Evolutionary conservation across 306 rosid genomes (phyloP).

Genomic region (Cucurbita argyrosperma): DNA sequence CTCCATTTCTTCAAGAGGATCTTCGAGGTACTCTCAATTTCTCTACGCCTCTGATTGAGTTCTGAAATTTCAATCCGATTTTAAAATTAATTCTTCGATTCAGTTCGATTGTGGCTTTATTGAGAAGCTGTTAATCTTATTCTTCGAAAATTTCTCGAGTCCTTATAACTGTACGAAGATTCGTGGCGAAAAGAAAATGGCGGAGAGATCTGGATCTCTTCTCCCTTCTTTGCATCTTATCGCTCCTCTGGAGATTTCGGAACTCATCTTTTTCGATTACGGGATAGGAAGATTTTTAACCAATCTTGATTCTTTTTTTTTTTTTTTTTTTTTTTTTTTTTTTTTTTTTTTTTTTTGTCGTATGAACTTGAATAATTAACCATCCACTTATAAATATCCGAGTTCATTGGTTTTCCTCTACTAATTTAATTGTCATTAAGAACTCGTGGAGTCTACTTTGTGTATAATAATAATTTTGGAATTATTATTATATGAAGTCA

Average conservation of each 20-base stretch:
- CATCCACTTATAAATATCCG: background rate
- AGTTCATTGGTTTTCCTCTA: background rate
- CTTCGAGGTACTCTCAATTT: slow-evolving; percentile 33
- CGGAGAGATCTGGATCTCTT: background rate
- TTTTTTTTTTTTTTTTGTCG: background rate
- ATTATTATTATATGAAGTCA: background rate
- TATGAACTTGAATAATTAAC: background rate
- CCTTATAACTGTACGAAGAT: background rate
- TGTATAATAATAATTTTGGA: background rate
- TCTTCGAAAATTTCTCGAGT: background rate
- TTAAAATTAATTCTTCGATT: background rate
- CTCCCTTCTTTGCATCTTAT: background rate
- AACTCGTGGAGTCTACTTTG: background rate
- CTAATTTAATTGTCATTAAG: background rate
- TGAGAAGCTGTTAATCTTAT: background rate
- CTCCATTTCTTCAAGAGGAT: slow-evolving; percentile 69
- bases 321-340: background rate
- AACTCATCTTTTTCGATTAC: background rate
- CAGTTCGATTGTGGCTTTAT: background rate
- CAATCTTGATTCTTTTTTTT: no score
- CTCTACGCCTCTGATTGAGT: background rate
- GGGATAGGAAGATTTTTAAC: background rate
- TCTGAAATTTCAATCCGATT: background rate
- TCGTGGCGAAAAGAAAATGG: background rate
- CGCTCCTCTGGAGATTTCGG: background rate